A percentile compares a stretch with the other conserved stretches of the same genome.
phyloP scores from a whole-genome alignment of 257 asterid species.

The Nicotiana noctiflora region DNA sequence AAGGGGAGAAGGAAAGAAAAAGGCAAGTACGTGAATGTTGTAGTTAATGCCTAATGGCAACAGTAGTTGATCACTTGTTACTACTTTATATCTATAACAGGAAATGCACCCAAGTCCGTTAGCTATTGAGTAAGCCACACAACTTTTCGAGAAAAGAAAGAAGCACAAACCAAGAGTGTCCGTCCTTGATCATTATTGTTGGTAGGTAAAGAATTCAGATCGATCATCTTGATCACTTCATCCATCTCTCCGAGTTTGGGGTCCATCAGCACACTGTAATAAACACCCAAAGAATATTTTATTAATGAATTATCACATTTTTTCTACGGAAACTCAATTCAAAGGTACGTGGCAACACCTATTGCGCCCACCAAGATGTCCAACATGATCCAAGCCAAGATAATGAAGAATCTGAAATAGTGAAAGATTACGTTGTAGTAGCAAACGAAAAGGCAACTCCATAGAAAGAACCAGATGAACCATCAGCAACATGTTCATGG shows the following conservation, averaged over 20 bases:
- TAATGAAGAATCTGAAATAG: constrained; percentile 81
- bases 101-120: constrained; percentile 1
- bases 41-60: not conserved
- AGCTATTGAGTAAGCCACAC: constrained; percentile 9
- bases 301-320: not conserved
- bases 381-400: constrained; percentile 97
- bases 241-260: constrained; percentile 94
- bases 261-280: constrained; percentile 61
- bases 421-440: constrained; percentile 13
- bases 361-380: constrained; percentile 87
- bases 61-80: not conserved
- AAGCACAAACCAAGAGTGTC: constrained; percentile 98
- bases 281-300: not conserved
- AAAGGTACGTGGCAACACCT: constrained; percentile 33
- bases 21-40: not conserved
- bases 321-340: not conserved
- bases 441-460: not conserved
- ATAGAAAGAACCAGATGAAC: not conserved
- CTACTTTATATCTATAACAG: not conserved
- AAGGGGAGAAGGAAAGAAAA: not conserved
- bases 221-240: constrained; percentile 56
- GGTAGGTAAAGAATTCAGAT: constrained; percentile 34
- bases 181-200: constrained; percentile 35
- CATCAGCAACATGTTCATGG: not conserved
- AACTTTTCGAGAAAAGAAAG: constrained; percentile 29